Evolutionary conservation across 1,139 yeast genomes (phyloP).

Genomic region (Blastobotrys ciferrii): DNA sequence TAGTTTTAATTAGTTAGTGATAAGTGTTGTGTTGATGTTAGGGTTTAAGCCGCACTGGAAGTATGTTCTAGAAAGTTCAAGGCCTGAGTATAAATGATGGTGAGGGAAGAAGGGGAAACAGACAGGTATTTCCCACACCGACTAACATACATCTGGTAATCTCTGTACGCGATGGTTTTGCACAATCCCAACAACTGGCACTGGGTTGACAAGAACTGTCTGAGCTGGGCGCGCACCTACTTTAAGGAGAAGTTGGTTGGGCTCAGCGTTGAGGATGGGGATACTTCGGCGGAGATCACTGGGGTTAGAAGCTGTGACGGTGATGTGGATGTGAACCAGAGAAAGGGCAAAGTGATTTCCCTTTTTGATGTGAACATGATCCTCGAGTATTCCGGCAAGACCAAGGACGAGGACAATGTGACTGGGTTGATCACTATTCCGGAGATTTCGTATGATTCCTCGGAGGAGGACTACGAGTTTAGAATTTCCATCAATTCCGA

Average conservation of each 20-base stretch:
- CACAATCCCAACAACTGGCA: conserved; percentile 87
- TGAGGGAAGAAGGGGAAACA: no score
- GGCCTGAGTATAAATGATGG: neutral
- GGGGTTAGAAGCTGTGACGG: conserved; percentile 77
- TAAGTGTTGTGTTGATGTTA: no score
- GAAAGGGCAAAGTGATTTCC: conserved; percentile 94
- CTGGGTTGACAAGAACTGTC: conserved; percentile 98
- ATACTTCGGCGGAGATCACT: conserved; percentile 46
- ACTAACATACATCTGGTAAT: neutral
- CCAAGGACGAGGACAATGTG: conserved; percentile 40
- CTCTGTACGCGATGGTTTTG: conserved; percentile 53
- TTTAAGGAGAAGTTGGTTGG: conserved; percentile 61
- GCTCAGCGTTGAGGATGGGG: conserved; percentile 40
- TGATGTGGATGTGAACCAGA: conserved; percentile 93
- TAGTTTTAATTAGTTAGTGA: no score
- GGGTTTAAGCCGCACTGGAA: neutral
- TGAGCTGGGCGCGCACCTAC: conserved; percentile 82
- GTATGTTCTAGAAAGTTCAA: neutral
- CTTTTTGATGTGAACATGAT: conserved; percentile 76
- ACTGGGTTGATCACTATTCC: conserved; percentile 79
- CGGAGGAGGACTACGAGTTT: conserved; percentile 79
- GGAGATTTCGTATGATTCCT: conserved; percentile 94
- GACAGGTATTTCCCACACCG: neutral
- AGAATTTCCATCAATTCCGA: conserved; percentile 62
- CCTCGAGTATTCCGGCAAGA: conserved; percentile 56